These are phyloP conservation scores for Neurospora sp. DNA, from an alignment of 495 filamentous ascomycete genomes.

Conservation along the genomic window DNA sequence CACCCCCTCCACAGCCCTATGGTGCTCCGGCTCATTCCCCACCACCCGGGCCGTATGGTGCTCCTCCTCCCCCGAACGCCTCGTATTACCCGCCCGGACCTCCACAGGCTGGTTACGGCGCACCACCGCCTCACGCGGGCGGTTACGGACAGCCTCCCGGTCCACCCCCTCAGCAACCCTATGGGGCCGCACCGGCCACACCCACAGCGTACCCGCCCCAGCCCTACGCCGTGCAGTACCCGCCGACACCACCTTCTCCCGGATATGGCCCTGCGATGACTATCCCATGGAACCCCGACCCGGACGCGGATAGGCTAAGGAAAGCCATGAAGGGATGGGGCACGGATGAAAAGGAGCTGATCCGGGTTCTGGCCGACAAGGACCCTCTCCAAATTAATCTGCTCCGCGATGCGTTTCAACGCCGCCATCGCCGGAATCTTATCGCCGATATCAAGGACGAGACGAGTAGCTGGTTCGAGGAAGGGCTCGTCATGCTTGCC, in stretches of 20 bases:
- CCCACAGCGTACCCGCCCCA: constrained; percentile 27
- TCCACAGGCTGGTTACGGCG: not conserved
- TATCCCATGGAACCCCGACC: constrained; percentile 52
- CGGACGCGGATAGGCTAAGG: constrained; percentile 59
- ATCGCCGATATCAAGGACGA: constrained; percentile 68
- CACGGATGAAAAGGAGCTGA: constrained; percentile 70
- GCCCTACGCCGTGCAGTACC: constrained; percentile 19
- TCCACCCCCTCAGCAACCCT: constrained; percentile 10
- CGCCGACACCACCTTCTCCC: constrained; percentile 45
- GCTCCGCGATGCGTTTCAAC: constrained; percentile 55
- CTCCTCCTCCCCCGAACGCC: not conserved
- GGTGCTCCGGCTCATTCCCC: constrained; percentile 4
- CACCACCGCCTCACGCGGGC: not conserved
- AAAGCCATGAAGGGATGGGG: constrained; percentile 88
- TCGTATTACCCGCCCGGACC: constrained; percentile 4
- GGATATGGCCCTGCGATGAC: constrained; percentile 54
- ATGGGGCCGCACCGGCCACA: constrained; percentile 24
- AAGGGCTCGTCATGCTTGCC: constrained; percentile 57
- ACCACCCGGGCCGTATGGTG: constrained; percentile 2
- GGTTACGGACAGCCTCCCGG: not conserved
- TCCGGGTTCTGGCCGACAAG: constrained; percentile 51
- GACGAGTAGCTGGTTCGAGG: constrained; percentile 60
- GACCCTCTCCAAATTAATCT: constrained; percentile 64
- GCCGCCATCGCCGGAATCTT: constrained; percentile 53
- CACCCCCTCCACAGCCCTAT: constrained; percentile 5